Conservation (phyloP, 345 rosid species). For the Psidium guajava region DNA sequence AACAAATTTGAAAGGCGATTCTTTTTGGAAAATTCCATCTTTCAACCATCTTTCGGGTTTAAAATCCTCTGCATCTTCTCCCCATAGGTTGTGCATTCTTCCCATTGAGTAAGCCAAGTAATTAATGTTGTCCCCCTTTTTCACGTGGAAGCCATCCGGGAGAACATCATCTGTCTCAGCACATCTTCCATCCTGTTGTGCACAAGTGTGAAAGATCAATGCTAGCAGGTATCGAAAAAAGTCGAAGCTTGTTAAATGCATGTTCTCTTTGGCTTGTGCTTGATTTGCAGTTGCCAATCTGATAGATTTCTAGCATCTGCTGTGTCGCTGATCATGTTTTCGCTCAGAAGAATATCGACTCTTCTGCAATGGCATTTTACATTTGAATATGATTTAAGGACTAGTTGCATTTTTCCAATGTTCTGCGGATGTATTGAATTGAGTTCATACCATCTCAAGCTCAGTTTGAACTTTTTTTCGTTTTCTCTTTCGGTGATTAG, state of each 20-base stretch:
- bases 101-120: constrained; percentile 73
- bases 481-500: background rate
- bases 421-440: background rate
- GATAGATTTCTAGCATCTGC: background rate
- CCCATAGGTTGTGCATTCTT: constrained; percentile 70
- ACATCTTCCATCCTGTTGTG: constrained; percentile 44
- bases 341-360: background rate
- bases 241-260: background rate
- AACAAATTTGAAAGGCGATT: constrained; percentile 57
- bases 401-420: background rate
- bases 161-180: constrained; percentile 54
- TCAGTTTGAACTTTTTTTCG: background rate
- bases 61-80: constrained; percentile 58
- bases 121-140: constrained; percentile 44
- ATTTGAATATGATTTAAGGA: background rate
- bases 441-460: background rate
- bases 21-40: constrained; percentile 49
- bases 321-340: background rate
- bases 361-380: background rate
- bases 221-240: background rate
- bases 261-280: background rate
- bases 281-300: background rate
- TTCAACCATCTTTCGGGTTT: constrained; percentile 76
- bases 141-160: constrained; percentile 54
- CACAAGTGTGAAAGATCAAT: background rate